Evolutionary conservation across 1,284 basidiomycete genomes (phyloP), one percentile per base, ranked within the genome.

Genomic region (Malassezia sympodialis): DNA sequence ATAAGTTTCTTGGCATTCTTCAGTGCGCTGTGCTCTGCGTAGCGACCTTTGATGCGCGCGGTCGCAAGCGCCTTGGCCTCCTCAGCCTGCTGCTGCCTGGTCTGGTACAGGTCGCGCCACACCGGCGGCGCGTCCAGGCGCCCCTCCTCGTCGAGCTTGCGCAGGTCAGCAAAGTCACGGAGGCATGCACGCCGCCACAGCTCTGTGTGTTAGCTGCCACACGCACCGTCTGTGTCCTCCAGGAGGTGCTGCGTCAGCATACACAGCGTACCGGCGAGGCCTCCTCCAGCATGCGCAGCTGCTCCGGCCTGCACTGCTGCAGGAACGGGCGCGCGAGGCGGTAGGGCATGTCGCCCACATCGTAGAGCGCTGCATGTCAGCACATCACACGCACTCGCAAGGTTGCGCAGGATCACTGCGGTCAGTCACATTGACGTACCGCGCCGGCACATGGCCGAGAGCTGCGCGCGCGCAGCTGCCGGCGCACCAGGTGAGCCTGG

Each of bases 311-410:
- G 39, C 65, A 67, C 44, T 65, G 63, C 51, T 68, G 66, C 14
- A 72, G 53, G 39, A 72, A 60, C 2, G 65, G 62, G 41, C 53
- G 54, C 17, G 65, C 67, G 31, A 70, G 60, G 11, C 65, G 58
- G 42, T 61, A 72, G 4, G 69, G 67, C 55, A 68, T 64, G n/a
- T 65, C 63, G 21, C 69, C 69, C 10, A 72, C 54, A 41, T 70
- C 66, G 32, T 67, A 63, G 8, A 70, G 59, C 12, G 61, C 61
- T 30, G 56, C 46, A 26, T 28, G 30, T 35, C 4, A 17, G 23
- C 21, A 23, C 37, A 23, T 8, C 19, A n/a, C 12, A 56, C 51
- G 53, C 53, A 58, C 56, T 45, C n/a, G 49, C 26, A 12, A 62
- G n/a, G 50, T 70, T 65, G 32, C 68, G 64, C 6, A 65, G 49